These are phyloP conservation scores for Chlorophyllum brunneum DNA, from an alignment of 768 basidiomycete species.

Conservation along the genomic window DNA sequence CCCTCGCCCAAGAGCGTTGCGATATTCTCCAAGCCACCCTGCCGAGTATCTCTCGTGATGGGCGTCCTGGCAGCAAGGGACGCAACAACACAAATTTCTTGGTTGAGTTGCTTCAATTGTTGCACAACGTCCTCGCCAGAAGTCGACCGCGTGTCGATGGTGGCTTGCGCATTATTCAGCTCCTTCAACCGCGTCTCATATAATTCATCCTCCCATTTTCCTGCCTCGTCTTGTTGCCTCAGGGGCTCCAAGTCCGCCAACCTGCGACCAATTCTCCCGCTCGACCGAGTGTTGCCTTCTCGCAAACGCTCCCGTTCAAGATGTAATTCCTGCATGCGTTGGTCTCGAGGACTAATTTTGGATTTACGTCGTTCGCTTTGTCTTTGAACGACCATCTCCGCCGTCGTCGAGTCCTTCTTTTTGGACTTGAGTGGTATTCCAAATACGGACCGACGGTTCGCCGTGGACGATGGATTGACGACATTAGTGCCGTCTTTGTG, in stretches of 20 bases:
- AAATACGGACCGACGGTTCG: too few relatives aligned
- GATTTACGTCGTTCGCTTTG: too few relatives aligned
- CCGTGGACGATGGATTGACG: too few relatives aligned
- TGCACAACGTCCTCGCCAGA: constrained; percentile 42
- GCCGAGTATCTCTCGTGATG: constrained; percentile 2
- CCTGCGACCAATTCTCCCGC: neutral
- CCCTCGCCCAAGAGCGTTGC: constrained; percentile 19
- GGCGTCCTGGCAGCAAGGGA: constrained; percentile 21
- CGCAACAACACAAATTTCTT: constrained; percentile 43
- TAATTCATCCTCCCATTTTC: constrained; percentile 1
- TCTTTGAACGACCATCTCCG: too few relatives aligned
- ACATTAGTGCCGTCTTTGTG: too few relatives aligned
- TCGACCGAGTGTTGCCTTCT: neutral
- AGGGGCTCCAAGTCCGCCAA: neutral
- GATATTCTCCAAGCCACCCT: constrained; percentile 18
- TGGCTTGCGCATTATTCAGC: constrained; percentile 43
- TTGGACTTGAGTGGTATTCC: too few relatives aligned
- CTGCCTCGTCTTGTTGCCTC: neutral
- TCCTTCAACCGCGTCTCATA: constrained; percentile 23
- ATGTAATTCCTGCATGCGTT: too few relatives aligned
- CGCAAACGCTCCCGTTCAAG: too few relatives aligned
- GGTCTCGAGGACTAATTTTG: too few relatives aligned
- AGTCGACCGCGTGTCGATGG: constrained; percentile 38
- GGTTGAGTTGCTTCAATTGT: constrained; percentile 41
- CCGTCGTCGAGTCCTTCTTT: too few relatives aligned